phyloP scores from a whole-genome alignment of 2,329 filamentous ascomycete species.

The Microthyrium microscopicum region DNA sequence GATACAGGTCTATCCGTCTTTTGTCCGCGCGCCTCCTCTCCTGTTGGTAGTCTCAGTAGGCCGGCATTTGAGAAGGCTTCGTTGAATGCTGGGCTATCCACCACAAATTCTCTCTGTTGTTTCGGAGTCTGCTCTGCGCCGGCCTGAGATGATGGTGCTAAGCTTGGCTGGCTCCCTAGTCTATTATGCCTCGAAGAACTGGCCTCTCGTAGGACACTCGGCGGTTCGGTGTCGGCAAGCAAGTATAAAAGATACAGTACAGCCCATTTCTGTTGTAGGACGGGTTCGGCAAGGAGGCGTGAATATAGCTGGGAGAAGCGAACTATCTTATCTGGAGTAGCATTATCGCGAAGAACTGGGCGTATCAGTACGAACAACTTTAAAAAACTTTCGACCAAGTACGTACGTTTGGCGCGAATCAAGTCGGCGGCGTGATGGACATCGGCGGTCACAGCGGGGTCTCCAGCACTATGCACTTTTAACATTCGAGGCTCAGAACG shows the following conservation, averaged over 20 bases:
- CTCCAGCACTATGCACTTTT: constrained; percentile 21
- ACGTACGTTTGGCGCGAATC: constrained; percentile 59
- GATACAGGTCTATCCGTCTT: constrained; percentile 1
- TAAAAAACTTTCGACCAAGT: not conserved
- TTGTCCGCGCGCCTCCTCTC: constrained; percentile 1
- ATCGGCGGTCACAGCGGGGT: constrained; percentile 45
- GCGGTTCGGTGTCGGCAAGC: constrained; percentile 24
- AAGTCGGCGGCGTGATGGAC: constrained; percentile 85
- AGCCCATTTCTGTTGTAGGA: constrained; percentile 90
- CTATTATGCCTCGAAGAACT: constrained; percentile 4
- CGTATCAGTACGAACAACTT: not conserved
- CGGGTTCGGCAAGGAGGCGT: constrained; percentile 72
- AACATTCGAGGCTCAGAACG: constrained; percentile 1
- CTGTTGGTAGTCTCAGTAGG: constrained; percentile 20
- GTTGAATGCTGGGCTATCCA: constrained; percentile 22
- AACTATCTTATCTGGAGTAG: constrained; percentile 56
- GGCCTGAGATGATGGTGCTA: not conserved
- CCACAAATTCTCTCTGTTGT: constrained; percentile 9
- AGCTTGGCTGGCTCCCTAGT: not conserved
- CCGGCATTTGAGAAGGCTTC: constrained; percentile 32
- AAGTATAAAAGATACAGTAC: constrained; percentile 77
- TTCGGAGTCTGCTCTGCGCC: constrained; percentile 8
- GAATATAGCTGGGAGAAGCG: constrained; percentile 85
- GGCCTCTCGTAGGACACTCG: constrained; percentile 18
- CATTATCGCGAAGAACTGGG: constrained; percentile 55